Conservation (phyloP, 176 grass and related monocot species). For the Oryza meyeriana region DNA sequence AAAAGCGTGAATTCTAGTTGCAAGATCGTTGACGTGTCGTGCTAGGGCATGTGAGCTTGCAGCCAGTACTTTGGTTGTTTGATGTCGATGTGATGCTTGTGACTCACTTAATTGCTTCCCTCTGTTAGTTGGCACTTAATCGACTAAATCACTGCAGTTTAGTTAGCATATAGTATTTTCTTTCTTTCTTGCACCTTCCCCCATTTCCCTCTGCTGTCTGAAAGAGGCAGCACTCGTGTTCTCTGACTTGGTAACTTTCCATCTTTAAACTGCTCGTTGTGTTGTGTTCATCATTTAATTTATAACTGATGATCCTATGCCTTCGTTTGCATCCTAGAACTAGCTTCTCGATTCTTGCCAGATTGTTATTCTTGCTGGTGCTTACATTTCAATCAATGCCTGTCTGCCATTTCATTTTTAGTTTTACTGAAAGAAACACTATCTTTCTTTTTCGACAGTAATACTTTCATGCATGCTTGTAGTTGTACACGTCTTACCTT, state of each 20-base stretch:
- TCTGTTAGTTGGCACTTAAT: constrained; percentile 41
- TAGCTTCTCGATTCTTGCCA: constrained; percentile 2
- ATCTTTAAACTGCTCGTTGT: not conserved
- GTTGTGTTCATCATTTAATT: not conserved
- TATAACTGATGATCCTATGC: not conserved
- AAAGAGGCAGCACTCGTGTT: not conserved
- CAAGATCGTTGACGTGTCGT: constrained; percentile 12
- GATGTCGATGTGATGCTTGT: constrained; percentile 49
- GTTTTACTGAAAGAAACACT: not conserved
- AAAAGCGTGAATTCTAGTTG: constrained; percentile 24
- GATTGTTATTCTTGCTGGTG: constrained; percentile 8
- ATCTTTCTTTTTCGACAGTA: not conserved
- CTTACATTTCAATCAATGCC: not conserved
- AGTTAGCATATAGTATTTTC: not conserved
- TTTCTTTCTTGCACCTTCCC: not conserved
- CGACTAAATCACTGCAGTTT: constrained; percentile 24
- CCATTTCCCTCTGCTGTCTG: no score
- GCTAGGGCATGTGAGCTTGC: constrained; percentile 3
- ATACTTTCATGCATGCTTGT: not conserved
- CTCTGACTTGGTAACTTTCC: not conserved
- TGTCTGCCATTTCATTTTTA: constrained; percentile 1
- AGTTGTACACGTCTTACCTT: not conserved
- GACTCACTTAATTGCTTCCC: constrained; percentile 40
- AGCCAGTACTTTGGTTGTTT: constrained; percentile 28
- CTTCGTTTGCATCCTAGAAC: not conserved